Evolutionary conservation across 1,284 basidiomycete genomes (phyloP).

Genomic region (Rhodotorula sp.): DNA sequence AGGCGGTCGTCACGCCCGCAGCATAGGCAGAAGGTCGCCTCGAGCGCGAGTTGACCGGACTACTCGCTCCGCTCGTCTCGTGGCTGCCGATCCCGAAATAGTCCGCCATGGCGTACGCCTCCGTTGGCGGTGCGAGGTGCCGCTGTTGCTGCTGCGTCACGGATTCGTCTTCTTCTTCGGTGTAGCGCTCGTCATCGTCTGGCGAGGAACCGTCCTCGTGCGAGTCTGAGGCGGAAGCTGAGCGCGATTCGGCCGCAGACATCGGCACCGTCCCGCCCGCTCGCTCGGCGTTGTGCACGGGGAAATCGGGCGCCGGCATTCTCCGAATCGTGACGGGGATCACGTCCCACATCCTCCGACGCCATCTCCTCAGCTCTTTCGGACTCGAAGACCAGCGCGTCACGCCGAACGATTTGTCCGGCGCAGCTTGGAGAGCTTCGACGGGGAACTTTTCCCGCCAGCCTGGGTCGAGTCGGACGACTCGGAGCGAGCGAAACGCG

Average conservation of each 20-base stretch:
- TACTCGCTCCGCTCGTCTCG: not conserved
- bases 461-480: conserved; percentile 19
- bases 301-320: conserved; percentile 1
- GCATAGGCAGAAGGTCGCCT: not conserved
- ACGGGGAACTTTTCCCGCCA: conserved; percentile 38
- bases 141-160: not conserved
- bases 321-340: conserved; percentile 31
- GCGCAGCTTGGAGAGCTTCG: conserved; percentile 1
- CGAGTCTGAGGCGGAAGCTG: not conserved
- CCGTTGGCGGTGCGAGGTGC: not conserved
- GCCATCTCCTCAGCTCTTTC: conserved; percentile 34
- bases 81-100: conserved; percentile 1
- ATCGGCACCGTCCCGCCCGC: not conserved
- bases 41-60: not conserved
- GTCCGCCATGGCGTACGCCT: conserved; percentile 2
- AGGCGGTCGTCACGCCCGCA: not conserved
- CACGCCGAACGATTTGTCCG: conserved; percentile 8
- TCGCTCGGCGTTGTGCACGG: not conserved
- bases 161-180: no score
- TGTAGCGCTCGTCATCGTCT: no score
- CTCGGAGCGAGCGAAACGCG: conserved; percentile 30
- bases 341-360: conserved; percentile 34
- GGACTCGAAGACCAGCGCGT: conserved; percentile 11
- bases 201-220: not conserved
- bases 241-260: not conserved